Base-by-base conservation (phyloP, 345 rosid species). In the Populus simonii region DNA sequence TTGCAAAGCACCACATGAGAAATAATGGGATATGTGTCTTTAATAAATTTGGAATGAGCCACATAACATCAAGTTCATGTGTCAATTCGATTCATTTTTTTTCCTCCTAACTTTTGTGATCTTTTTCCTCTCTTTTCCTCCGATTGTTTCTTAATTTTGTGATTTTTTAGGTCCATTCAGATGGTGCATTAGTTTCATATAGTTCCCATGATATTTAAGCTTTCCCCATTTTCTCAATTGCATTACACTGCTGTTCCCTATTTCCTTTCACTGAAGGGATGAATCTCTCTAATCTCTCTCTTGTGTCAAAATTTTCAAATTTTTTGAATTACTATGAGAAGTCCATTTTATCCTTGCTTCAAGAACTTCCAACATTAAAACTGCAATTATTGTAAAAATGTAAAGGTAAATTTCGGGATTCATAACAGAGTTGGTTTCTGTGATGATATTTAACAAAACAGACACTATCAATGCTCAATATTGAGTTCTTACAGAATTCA, bases 401-500 rank as follows among this genome's bases (percentile, higher is more conserved):
- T 41, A 41, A 41, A 8, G 45, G 12, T 41, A 41, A 16, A 36
- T 61, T 66, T 47, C 7, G 1, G 29, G 29, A 47, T 66, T 67
- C 20, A 35, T 17, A 76, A 49, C 36, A 11, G 39, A 51, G n/a
- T 67, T 39, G 11, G 33, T 38, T 59, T 25, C 0, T 66, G 22
- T 47, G 77, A 66, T 8, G 38, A 17, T 29, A 55, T 78, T 55
- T 66, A 74, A 47, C 41, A 72, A 80, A 76, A 67, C 18, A 73
- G 5, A 41, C 79, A 76, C 27, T 38, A 65, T 17, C 76, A 69
- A 70, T 83, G 87, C 74, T 67, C 81, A 86, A 87, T 76, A 80
- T 84, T 73, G 86, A 80, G 89, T 87, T 86, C 99, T 96, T 93
- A 96, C 99, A 45, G 98, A 93, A 87, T 93, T 96, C 88, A 96